Percentiles rank a stretch among this genome's conserved stretches.
Evolutionary conservation across 768 basidiomycete species (phyloP).

Genomic region (Clathrus columnatus): DNA sequence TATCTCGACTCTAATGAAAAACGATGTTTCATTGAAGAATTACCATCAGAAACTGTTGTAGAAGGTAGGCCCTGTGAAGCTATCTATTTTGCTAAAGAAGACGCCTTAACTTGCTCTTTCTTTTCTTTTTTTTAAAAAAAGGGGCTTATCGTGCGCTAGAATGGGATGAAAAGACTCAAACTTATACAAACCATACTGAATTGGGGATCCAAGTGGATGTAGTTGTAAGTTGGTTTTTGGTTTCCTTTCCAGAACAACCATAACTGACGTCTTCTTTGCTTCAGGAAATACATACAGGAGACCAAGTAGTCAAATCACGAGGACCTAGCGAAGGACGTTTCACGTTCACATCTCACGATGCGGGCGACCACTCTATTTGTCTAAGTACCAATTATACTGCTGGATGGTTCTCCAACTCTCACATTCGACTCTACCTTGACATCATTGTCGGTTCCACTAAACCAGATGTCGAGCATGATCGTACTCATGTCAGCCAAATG

Average conservation of each 20-base stretch:
- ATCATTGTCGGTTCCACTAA: conserved; percentile 85
- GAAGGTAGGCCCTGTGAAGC: conserved; percentile 50
- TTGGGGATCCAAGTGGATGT: conserved; percentile 90
- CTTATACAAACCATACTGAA: conserved; percentile 61
- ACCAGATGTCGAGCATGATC: conserved; percentile 79
- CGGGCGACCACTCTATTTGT: conserved; percentile 96
- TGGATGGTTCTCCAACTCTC: conserved; percentile 77
- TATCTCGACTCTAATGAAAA: conserved; percentile 93
- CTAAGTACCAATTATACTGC: conserved; percentile 83
- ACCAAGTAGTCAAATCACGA: conserved; percentile 79
- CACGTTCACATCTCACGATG: conserved; percentile 95
- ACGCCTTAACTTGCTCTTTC: conserved; percentile 5
- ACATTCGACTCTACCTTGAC: conserved; percentile 92
- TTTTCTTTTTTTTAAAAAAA: conserved; percentile 22
- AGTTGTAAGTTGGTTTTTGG: conserved; percentile 45
- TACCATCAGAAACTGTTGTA: conserved; percentile 91
- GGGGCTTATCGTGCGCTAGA: conserved; percentile 91
- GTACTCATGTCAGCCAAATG: conserved; percentile 74
- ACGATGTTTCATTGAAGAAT: conserved; percentile 92
- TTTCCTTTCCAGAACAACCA: not conserved
- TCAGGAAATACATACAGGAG: conserved; percentile 80
- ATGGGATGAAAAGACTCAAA: conserved; percentile 68
- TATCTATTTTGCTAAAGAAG: no score
- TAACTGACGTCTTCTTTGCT: not conserved
- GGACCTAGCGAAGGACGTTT: conserved; percentile 88